These are phyloP conservation scores for Lipomyces sp. DNA, from an alignment of 805 yeast genomes.

Conservation along the genomic window DNA sequence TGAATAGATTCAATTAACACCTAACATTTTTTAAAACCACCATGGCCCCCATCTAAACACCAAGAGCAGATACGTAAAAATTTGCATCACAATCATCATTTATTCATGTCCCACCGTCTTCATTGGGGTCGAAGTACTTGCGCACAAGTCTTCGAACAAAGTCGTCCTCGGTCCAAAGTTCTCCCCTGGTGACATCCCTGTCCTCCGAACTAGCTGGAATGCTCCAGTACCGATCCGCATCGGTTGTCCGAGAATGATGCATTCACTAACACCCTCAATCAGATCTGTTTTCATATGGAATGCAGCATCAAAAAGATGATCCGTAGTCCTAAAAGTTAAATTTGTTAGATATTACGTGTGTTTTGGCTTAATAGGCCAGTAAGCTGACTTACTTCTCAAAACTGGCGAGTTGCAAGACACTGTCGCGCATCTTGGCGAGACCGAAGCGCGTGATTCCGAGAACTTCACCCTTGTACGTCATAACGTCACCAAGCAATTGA, in stretches of 20 bases:
- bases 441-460: slow-evolving; percentile 98
- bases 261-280: slow-evolving; percentile 97
- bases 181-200: slow-evolving; percentile 23
- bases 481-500: slow-evolving; percentile 94
- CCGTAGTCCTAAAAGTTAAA: slow-evolving; percentile 64
- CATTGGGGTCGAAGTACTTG: background rate
- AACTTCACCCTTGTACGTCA: slow-evolving; percentile 98
- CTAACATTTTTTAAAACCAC: background rate
- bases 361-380: background rate
- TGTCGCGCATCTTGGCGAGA: slow-evolving; percentile 96
- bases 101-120: background rate
- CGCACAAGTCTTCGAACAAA: slow-evolving; percentile 51
- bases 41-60: slow-evolving; percentile 1
- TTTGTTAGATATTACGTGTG: background rate
- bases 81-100: background rate
- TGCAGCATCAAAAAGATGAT: slow-evolving; percentile 96
- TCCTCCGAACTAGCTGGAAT: slow-evolving; percentile 62
- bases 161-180: slow-evolving; percentile 49
- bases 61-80: background rate
- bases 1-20: background rate
- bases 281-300: slow-evolving; percentile 95
- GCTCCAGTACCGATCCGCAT: slow-evolving; percentile 98
- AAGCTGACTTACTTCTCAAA: slow-evolving; percentile 66
- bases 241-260: slow-evolving; percentile 96
- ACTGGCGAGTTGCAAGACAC: slow-evolving; percentile 93